A percentile compares a stretch with the other conserved stretches of the same genome.
phyloP scores from a whole-genome alignment of 225 moss, liverwort and hornwort genomes.

The Sphagnum contortum region DNA sequence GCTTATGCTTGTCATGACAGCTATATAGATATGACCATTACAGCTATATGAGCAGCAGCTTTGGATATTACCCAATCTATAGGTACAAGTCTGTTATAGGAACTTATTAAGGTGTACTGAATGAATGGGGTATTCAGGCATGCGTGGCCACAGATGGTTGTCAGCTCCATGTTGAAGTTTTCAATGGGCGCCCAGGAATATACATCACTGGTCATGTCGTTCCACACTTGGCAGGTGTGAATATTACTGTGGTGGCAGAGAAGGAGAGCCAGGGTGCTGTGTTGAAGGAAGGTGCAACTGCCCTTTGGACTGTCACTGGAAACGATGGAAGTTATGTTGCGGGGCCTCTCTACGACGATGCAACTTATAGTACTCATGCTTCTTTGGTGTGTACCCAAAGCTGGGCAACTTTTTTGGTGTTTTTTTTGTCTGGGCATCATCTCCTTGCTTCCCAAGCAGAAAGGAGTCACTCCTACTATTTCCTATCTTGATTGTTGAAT shows the following conservation, averaged over 20 bases:
- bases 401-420: neutral
- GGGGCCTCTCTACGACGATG: conserved; percentile 61
- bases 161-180: conserved; percentile 55
- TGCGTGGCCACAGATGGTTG: conserved; percentile 57
- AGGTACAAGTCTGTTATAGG: too few relatives aligned
- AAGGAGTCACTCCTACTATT: too few relatives aligned
- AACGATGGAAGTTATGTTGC: conserved; percentile 44
- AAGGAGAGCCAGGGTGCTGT: conserved; percentile 37
- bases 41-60: too few relatives aligned
- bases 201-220: conserved; percentile 37
- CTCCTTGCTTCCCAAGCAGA: too few relatives aligned
- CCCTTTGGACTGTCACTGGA: conserved; percentile 36
- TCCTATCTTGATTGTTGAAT: too few relatives aligned
- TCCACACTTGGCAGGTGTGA: conserved; percentile 51
- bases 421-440: neutral
- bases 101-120: too few relatives aligned
- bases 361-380: conserved; percentile 45
- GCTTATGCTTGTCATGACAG: neutral
- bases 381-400: conserved; percentile 30
- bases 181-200: conserved; percentile 66
- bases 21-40: too few relatives aligned
- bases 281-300: conserved; percentile 42
- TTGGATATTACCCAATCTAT: too few relatives aligned
- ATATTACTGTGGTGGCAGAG: conserved; percentile 34
- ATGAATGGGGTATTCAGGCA: conserved; percentile 22